Evolutionary conservation across 2,329 filamentous ascomycete species (phyloP).

Genomic region (Xylariaceae sp.): DNA sequence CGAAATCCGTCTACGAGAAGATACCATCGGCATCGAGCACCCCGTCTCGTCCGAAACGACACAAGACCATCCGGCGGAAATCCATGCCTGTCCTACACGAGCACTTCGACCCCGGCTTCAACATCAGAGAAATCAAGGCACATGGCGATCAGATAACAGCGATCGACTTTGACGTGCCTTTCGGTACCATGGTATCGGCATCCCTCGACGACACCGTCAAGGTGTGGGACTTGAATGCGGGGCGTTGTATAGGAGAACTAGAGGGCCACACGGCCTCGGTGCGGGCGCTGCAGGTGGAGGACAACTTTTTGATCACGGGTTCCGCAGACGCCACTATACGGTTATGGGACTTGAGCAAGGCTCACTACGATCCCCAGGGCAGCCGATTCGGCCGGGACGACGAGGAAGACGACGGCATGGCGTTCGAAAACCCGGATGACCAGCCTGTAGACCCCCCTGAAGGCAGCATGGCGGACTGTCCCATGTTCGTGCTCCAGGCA

Average conservation of each 20-base stretch:
- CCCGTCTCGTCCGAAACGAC: conserved; percentile 45
- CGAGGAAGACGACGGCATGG: conserved; percentile 61
- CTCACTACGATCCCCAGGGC: conserved; percentile 71
- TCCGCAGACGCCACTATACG: conserved; percentile 92
- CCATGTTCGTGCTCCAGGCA: conserved; percentile 79
- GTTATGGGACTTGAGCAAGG: conserved; percentile 88
- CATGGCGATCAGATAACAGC: conserved; percentile 86
- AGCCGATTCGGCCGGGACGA: conserved; percentile 54
- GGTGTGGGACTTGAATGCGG: conserved; percentile 94
- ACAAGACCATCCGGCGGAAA: conserved; percentile 60
- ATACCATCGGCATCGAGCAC: conserved; percentile 55
- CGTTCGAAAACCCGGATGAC: conserved; percentile 66
- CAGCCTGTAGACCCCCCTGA: conserved; percentile 63
- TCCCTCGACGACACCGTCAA: conserved; percentile 88
- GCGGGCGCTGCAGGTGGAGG: conserved; percentile 84
- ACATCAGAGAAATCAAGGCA: conserved; percentile 81
- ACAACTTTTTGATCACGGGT: conserved; percentile 91
- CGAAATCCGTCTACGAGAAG: conserved; percentile 94
- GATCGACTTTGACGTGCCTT: conserved; percentile 94
- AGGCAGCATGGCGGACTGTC: conserved; percentile 83
- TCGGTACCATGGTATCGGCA: conserved; percentile 89
- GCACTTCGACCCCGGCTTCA: conserved; percentile 83
- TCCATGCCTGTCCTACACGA: conserved; percentile 95
- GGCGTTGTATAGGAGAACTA: conserved; percentile 82
- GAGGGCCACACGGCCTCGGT: conserved; percentile 96